phyloP scores from a whole-genome alignment of 2,329 filamentous ascomycete species.

The Venturia asperata region DNA sequence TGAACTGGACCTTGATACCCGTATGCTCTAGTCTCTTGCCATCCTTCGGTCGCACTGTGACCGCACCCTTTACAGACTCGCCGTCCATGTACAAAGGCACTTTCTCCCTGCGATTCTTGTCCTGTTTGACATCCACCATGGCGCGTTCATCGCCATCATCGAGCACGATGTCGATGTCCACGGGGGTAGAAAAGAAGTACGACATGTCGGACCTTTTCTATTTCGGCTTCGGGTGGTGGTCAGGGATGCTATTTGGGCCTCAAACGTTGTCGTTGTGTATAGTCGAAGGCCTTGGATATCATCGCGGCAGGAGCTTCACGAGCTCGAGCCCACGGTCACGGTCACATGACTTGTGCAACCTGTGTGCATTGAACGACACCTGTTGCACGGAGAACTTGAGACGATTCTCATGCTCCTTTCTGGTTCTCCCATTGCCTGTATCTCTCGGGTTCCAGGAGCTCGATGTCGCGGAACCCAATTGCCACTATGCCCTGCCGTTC shows the following conservation, averaged over 20 bases:
- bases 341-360: too few species aligned
- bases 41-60: conserved; percentile 94
- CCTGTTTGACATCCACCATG: conserved; percentile 95
- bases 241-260: not conserved
- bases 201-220: conserved; percentile 57
- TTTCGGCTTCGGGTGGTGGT: conserved; percentile 7
- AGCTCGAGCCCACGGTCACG: not conserved
- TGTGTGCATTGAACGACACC: not conserved
- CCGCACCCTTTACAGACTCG: conserved; percentile 93
- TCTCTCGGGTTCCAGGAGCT: not conserved
- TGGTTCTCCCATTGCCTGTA: not conserved
- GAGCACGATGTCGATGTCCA: conserved; percentile 98
- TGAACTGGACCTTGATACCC: conserved; percentile 99
- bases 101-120: conserved; percentile 96
- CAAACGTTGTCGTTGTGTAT: not conserved
- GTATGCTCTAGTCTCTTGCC: conserved; percentile 97
- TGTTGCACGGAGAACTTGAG: not conserved
- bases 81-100: conserved; percentile 96
- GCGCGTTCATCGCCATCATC: conserved; percentile 89
- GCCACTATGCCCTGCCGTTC: not conserved
- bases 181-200: conserved; percentile 87
- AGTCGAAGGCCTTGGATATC: not conserved
- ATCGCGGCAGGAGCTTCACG: not conserved
- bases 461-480: not conserved
- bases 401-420: not conserved